phyloP scores from a whole-genome alignment of 352 stramenopile genomes.

The Phytophthora fragariae region DNA sequence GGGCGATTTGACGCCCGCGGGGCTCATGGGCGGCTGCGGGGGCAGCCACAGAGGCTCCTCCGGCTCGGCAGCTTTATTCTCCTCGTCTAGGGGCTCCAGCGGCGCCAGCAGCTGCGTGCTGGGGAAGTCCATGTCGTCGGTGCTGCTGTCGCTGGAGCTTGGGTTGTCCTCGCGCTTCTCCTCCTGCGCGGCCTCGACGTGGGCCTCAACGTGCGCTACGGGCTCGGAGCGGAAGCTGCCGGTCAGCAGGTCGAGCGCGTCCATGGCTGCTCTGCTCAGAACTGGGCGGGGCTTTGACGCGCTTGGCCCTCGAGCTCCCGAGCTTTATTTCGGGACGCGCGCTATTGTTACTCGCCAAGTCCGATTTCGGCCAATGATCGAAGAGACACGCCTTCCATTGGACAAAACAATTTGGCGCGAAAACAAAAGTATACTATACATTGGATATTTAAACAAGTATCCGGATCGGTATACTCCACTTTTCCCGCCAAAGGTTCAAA shows the following conservation, averaged over 20 bases:
- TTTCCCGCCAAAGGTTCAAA: constrained; percentile 8
- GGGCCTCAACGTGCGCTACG: no score
- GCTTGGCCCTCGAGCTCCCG: not conserved
- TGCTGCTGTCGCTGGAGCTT: constrained; percentile 21
- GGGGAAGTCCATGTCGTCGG: constrained; percentile 39
- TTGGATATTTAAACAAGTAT: no score
- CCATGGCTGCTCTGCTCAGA: constrained; percentile 12
- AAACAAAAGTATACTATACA: no score
- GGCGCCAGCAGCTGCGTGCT: constrained; percentile 52
- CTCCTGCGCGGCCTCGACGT: constrained; percentile 4
- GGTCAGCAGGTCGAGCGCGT: constrained; percentile 33
- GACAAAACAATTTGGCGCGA: no score
- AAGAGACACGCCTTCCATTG: no score
- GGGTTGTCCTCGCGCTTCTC: constrained; percentile 37
- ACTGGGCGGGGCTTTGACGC: not conserved
- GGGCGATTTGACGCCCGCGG: constrained; percentile 4
- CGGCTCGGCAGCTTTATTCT: constrained; percentile 9
- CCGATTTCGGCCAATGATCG: no score
- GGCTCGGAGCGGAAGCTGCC: constrained; percentile 8
- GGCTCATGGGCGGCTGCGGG: constrained; percentile 16
- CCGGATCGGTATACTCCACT: no score
- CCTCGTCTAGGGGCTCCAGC: constrained; percentile 15
- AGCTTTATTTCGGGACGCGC: not conserved
- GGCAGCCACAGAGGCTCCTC: not conserved
- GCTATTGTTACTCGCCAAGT: not conserved